Base-by-base conservation (phyloP, 176 grass and related monocot species). In the Aegilops bicornis region DNA sequence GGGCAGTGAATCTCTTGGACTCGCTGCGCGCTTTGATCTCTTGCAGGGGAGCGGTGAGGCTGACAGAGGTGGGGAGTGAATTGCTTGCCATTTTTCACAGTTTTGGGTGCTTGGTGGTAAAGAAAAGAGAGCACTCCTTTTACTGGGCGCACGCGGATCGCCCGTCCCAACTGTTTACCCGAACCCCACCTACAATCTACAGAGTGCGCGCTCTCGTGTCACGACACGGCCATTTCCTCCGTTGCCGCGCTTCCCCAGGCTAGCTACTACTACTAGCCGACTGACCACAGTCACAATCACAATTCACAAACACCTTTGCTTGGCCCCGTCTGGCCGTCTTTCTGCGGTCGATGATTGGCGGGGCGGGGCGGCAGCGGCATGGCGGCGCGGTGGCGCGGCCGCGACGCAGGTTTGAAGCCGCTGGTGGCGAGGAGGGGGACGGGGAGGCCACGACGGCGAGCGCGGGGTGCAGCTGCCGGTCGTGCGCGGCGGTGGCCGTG, bases 401-500 rank as follows among this genome's bases (percentile, higher is more conserved):
- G 30, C 66, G 65, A 5, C 79, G 84, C 3, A 32, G 89, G 73
- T 45, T 79, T 5, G 29, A 71, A 5, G 3, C 7, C 32, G 10
- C 80, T 12, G 71, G n/a, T 1, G 50, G 74, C 63, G 66, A 24
- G 64, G 64, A 19, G 14, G 65, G 2, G 15, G 73, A 10, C 3
- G 7, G 5, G 2, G 39, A 71, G n/a, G 11, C 9, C 2, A 35
- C 30, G 31, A 3, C 82, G 78, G 67, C 1, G 4, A n/a, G 4
- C 9, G 48, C 35, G 75, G 80, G 79, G 66, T 89, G 88, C 83
- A 48, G 52, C 20, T 97, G 91, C 79, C 88, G 85, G 83, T 87
- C 92, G 14, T 97, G 92, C 86, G 90, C 90, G 30, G 95, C 92
- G 79, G 82, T 84, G 36, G 64, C 64, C 10, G 59, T 97, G 30